phyloP scores from a whole-genome alignment of 1,284 basidiomycete genomes.

The Rhodotorula sp. region DNA sequence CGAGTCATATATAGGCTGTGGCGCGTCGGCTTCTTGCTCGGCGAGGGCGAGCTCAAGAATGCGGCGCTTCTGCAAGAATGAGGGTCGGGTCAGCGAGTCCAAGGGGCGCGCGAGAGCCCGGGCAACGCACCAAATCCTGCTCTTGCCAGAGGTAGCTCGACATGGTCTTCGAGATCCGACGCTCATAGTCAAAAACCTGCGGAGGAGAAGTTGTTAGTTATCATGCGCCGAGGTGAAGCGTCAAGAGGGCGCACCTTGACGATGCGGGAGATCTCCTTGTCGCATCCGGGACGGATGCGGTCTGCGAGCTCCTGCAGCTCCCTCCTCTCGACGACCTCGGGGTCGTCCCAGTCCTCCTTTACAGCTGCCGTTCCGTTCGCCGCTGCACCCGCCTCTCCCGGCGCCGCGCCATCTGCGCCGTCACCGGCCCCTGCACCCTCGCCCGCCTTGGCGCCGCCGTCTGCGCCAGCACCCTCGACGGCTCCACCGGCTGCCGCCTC shows the following conservation, averaged over 20 bases:
- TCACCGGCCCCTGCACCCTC: not conserved
- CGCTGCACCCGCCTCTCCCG: not conserved
- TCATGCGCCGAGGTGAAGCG: fast-evolving
- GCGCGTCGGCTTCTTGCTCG: conserved; percentile 23
- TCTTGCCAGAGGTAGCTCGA: conserved; percentile 57
- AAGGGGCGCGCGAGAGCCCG: not conserved
- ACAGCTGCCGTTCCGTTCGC: conserved; percentile 9
- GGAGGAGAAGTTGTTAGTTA: too few species aligned
- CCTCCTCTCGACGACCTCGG: conserved; percentile 57
- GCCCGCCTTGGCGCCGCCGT: not conserved
- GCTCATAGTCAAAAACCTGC: conserved; percentile 80
- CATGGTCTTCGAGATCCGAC: conserved; percentile 69
- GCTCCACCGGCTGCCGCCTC: not conserved
- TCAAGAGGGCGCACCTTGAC: conserved; percentile 57
- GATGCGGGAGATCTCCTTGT: conserved; percentile 78
- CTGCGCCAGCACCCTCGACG: not conserved
- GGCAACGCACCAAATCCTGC: conserved; percentile 31
- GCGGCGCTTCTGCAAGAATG: conserved; percentile 41
- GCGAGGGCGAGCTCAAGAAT: conserved; percentile 41
- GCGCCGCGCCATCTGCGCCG: not conserved
- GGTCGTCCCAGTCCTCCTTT: conserved; percentile 48
- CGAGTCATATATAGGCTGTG: conserved; percentile 48
- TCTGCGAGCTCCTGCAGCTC: conserved; percentile 70
- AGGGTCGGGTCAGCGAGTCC: not conserved
- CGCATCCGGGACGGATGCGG: conserved; percentile 79